Evolutionary conservation across 306 rosid species (phyloP), one percentile per base, ranked within the genome.

Genomic region (Sphenostylis stenocarpa): DNA sequence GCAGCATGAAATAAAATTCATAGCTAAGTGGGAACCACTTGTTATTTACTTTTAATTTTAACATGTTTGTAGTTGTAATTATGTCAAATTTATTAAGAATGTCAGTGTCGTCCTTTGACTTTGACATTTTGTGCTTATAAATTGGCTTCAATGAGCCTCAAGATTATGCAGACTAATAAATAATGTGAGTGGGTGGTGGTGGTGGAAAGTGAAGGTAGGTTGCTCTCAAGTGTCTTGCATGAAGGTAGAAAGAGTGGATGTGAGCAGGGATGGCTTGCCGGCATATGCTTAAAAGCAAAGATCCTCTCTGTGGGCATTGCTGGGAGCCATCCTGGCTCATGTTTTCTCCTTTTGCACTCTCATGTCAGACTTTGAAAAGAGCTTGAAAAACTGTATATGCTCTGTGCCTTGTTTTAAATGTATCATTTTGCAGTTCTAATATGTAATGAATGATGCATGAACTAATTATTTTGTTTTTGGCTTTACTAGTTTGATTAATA

Each of bases 201-300:
- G 38, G 34, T 17, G 17, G 41, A 39, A 39, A 13, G 45, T 39
- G 45, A 39, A 39, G 14, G 3, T 53, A 29, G 33, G 11, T 55
- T 33, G 76, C 61, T 64, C 26, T 64, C 36, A 63, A 65, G 56
- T n/a, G 76, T 28, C 77, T 73, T 58, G 77, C 56, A 47, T 76
- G 84, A 71, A 20, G 78, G 78, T 15, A 47, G 47, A 66, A 75
- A 76, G 75, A 84, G 82, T 61, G 48, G 49, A 80, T 36, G 48
- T 47, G 87, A 79, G 87, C 34, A 75, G 69, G 87, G 82, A 84
- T 84, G 87, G 76, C 84, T 80, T 84, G 85, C 83, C 83, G 77
- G 80, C 33, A 47, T 70, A 14, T 9, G 73, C 72, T 33, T 7
- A 8, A 80, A 73, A 34, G 34, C 70, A 45, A 33, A 19, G 20